These are phyloP conservation scores for Mycena citricolor DNA, from an alignment of 1,284 basidiomycete genomes.

Conservation along the genomic window DNA sequence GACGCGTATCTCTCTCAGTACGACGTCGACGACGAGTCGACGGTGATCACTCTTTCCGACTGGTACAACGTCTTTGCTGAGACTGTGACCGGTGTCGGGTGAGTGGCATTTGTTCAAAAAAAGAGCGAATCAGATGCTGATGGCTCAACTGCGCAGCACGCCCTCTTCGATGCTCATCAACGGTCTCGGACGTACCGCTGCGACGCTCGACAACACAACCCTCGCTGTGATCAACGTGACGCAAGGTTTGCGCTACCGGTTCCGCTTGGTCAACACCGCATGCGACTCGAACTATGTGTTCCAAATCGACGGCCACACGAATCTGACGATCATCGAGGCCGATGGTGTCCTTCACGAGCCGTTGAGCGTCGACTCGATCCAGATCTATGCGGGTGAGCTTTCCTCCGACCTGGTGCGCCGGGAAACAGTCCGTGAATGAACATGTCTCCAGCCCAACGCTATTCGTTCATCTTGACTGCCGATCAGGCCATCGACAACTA, in stretches of 20 bases:
- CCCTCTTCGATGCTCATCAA: constrained; percentile 29
- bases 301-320: constrained; percentile 7
- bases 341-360: constrained; percentile 47
- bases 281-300: constrained; percentile 15
- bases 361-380: constrained; percentile 37
- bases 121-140: no score
- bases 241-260: constrained; percentile 2
- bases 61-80: constrained; percentile 25
- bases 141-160: no score
- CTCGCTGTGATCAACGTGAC: constrained; percentile 7
- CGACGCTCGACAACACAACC: constrained; percentile 1
- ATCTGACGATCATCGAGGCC: constrained; percentile 44
- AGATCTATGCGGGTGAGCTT: constrained; percentile 32
- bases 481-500: constrained; percentile 40
- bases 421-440: not conserved
- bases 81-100: constrained; percentile 6
- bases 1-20: constrained; percentile 20
- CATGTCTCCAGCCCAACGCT: constrained; percentile 21
- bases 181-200: constrained; percentile 26
- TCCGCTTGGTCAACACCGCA: constrained; percentile 8
- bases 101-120: no score
- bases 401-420: no score
- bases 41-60: constrained; percentile 33
- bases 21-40: constrained; percentile 23
- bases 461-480: constrained; percentile 30